Conservation (phyloP, 768 basidiomycete genomes). For the Boletus insuetus region DNA sequence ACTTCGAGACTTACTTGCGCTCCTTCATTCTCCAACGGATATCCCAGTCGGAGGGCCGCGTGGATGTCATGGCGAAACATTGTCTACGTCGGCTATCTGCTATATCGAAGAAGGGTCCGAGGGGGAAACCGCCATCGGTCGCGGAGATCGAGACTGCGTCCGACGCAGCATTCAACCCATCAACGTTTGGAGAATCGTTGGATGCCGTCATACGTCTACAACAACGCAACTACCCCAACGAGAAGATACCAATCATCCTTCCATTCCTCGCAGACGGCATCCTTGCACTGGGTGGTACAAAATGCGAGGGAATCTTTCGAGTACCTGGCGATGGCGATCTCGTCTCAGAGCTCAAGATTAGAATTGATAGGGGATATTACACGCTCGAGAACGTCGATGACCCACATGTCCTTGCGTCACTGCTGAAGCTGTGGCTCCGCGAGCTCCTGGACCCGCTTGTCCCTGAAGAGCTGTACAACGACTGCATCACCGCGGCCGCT, state of each 20-base stretch:
- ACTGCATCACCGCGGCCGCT: conserved; percentile 69
- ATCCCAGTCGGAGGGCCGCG: conserved; percentile 64
- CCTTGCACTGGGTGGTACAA: conserved; percentile 80
- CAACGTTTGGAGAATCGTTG: conserved; percentile 89
- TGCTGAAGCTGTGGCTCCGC: conserved; percentile 91
- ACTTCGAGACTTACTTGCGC: conserved; percentile 82
- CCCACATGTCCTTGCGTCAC: conserved; percentile 83
- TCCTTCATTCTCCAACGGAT: conserved; percentile 76
- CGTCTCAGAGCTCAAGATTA: conserved; percentile 83
- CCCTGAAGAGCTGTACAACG: conserved; percentile 89
- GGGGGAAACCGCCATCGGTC: conserved; percentile 77
- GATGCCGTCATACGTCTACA: conserved; percentile 82
- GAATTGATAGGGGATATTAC: conserved; percentile 90
- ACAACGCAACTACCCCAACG: conserved; percentile 78
- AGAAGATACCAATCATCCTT: conserved; percentile 88
- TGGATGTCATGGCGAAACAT: conserved; percentile 90
- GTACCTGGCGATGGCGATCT: conserved; percentile 89
- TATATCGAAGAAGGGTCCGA: conserved; percentile 80
- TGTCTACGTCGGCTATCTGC: conserved; percentile 74
- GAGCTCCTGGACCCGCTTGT: conserved; percentile 92
- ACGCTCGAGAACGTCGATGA: conserved; percentile 88
- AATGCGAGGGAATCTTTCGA: conserved; percentile 89
- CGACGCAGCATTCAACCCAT: conserved; percentile 94
- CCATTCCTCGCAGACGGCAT: conserved; percentile 93
- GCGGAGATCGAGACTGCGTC: conserved; percentile 92